Evolutionary conservation across 352 stramenopile species (phyloP).

Genomic region (Blastocystis sp.): DNA sequence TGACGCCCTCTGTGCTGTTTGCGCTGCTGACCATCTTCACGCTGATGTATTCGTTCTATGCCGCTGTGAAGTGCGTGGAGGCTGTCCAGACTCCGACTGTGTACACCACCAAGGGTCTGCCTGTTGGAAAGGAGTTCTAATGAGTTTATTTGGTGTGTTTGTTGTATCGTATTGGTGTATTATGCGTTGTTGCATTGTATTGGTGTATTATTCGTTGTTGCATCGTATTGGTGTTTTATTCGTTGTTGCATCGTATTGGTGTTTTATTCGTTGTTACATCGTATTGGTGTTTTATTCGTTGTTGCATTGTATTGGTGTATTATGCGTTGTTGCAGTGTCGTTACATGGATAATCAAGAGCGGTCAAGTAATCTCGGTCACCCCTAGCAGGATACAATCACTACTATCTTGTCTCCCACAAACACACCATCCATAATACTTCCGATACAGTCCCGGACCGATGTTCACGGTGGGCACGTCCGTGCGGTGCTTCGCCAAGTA

Average conservation of each 20-base stretch:
- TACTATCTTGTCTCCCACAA: too few species aligned
- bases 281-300: too few species aligned
- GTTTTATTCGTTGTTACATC: too few species aligned
- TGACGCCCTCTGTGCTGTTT: conserved; percentile 41
- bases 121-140: conserved; percentile 53
- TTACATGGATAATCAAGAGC: neutral
- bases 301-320: too few species aligned
- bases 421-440: neutral
- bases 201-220: too few species aligned
- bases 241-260: too few species aligned
- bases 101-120: conserved; percentile 25
- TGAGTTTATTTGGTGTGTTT: neutral
- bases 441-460: neutral
- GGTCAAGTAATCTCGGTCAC: too few species aligned
- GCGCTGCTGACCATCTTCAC: conserved; percentile 46
- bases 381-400: too few species aligned
- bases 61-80: neutral
- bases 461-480: neutral
- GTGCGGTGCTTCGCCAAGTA: conserved; percentile 42
- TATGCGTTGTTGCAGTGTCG: too few species aligned
- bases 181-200: too few species aligned
- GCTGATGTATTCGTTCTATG: conserved; percentile 18
- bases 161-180: neutral
- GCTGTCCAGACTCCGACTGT: conserved; percentile 22
- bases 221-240: too few species aligned